Evolutionary conservation across 2,329 filamentous ascomycete species (phyloP), one percentile per base, ranked within the genome.

Genomic region (Aplosporella prunicola): DNA sequence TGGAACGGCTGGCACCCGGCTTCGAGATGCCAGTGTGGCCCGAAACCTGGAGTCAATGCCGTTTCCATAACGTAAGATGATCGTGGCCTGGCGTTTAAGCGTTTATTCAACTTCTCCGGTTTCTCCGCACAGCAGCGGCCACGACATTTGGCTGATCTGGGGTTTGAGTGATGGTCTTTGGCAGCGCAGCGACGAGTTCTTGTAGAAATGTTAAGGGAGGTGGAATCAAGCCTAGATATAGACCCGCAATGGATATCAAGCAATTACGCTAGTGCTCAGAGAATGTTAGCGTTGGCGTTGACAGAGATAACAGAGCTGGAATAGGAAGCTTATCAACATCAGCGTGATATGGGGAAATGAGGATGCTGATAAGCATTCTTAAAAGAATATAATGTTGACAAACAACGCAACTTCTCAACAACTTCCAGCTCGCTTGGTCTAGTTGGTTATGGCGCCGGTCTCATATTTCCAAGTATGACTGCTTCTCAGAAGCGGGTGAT

Each of bases 391-490:
- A 20, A 23, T 24, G 9, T 20, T 9, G 2, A 6, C n/a, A 8
- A 1, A 14, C 3, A 24, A 20, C 5, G 6, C 0, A 2, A 2
- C 13, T 15, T 22, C 17, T 20, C 24, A 27, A 25, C 35, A 22
- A 36, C 16, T 17, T 5, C 2, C 29, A 17, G 29, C 23, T 23
- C 26, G 20, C 32, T 28, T 39, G 35, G 35, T 39, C 35, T 39
- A 39, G 36, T 39, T 30, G 36, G 36, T 39, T 33, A 39, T 39
- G 36, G 33, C 36, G 36, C 33, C 29, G 36, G 36, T 39, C 36
- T 39, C 36, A 39, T 39, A 39, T 32, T 23, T 7, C 17, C 3
- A 5, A 17, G 28, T 33, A 29, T 39, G 36, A 39, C 20, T 22
- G 28, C 36, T 39, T 39, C 36, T 9, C 9, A 39, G 36, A 23